Conservation (phyloP, 1,139 yeast genomes). For the Zygoascus meyerae region DNA sequence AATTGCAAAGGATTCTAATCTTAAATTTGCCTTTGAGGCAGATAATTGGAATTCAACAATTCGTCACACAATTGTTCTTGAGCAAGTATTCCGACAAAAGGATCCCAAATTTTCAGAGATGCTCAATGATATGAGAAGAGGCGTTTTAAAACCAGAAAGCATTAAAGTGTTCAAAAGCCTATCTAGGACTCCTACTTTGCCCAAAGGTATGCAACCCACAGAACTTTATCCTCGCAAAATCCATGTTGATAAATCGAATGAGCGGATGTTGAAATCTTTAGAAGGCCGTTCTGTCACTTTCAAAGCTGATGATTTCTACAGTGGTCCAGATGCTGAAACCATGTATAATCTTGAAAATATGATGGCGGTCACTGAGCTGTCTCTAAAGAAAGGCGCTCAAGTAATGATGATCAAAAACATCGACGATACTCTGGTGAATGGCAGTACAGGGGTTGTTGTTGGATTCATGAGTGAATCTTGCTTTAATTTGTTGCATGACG, state of each 20-base stretch:
- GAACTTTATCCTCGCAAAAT: conserved; percentile 75
- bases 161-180: conserved; percentile 50
- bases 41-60: conserved; percentile 64
- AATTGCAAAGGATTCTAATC: conserved; percentile 38
- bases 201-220: conserved; percentile 78
- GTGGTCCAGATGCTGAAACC: conserved; percentile 28
- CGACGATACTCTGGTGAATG: conserved; percentile 84
- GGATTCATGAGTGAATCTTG: conserved; percentile 64
- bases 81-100: conserved; percentile 85
- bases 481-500: conserved; percentile 23
- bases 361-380: conserved; percentile 60
- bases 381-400: conserved; percentile 77
- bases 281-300: conserved; percentile 46
- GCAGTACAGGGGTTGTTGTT: conserved; percentile 80
- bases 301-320: conserved; percentile 60
- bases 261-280: conserved; percentile 45
- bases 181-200: conserved; percentile 49
- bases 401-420: conserved; percentile 94
- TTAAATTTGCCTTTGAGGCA: conserved; percentile 73
- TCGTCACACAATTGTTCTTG: conserved; percentile 58
- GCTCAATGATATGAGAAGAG: conserved; percentile 83
- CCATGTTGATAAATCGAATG: conserved; percentile 81
- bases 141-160: conserved; percentile 54
- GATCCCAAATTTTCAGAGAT: conserved; percentile 78
- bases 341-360: conserved; percentile 46